Conservation (phyloP, 805 yeast species). For the Cyberlindnera lachancei region DNA sequence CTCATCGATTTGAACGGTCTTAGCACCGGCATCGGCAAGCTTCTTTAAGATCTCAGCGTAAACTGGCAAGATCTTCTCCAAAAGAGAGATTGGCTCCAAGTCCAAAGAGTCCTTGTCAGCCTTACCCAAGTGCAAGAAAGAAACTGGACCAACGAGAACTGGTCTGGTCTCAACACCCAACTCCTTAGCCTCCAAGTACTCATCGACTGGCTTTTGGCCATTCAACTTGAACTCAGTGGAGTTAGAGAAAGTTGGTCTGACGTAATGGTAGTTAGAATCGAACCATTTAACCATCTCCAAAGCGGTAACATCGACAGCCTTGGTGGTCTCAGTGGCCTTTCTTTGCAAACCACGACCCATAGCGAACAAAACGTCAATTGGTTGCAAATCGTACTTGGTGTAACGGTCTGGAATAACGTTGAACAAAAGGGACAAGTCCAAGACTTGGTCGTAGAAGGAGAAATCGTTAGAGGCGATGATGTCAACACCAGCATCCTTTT, state of each 20-base stretch:
- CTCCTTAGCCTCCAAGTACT: constrained; percentile 95
- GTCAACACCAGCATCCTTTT: constrained; percentile 95
- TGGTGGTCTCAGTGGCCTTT: constrained; percentile 77
- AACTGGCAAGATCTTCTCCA: constrained; percentile 87
- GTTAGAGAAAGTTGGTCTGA: constrained; percentile 97
- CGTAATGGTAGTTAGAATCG: constrained; percentile 99
- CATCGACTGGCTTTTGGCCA: constrained; percentile 95
- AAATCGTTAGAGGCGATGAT: constrained; percentile 96
- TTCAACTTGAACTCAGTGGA: constrained; percentile 92
- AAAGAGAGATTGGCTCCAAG: constrained; percentile 84
- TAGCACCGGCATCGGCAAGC: constrained; percentile 92
- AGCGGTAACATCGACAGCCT: constrained; percentile 97
- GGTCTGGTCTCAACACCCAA: constrained; percentile 97
- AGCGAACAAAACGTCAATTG: constrained; percentile 91
- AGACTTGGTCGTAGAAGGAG: constrained; percentile 95
- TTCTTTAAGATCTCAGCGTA: constrained; percentile 84
- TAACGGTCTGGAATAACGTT: constrained; percentile 96
- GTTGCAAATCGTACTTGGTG: constrained; percentile 81
- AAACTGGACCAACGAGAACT: constrained; percentile 92
- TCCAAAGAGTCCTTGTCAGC: constrained; percentile 97
- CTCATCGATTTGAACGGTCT: constrained; percentile 93
- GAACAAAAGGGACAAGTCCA: constrained; percentile 87
- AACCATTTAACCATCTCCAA: constrained; percentile 99
- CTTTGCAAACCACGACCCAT: constrained; percentile 99
- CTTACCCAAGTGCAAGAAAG: constrained; percentile 92